phyloP scores from a whole-genome alignment of 495 filamentous ascomycete species.

The Polyplosphaeria fusca region DNA sequence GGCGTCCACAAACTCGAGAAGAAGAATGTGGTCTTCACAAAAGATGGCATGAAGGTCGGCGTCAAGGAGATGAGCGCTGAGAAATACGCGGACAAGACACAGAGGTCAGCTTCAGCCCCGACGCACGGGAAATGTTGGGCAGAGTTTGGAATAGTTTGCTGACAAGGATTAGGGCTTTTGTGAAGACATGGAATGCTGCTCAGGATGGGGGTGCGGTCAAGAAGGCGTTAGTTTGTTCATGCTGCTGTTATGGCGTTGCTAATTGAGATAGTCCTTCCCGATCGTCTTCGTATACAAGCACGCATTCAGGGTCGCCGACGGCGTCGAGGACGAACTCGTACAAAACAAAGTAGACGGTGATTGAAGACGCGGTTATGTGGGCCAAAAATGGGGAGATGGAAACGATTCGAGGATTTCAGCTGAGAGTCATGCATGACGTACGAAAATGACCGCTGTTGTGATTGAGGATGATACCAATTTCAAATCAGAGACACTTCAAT shows the following conservation, averaged over 20 bases:
- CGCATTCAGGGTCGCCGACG: too few species aligned
- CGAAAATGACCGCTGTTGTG: too few species aligned
- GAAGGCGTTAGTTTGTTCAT: constrained; percentile 6
- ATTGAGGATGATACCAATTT: too few species aligned
- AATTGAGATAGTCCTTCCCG: constrained; percentile 1
- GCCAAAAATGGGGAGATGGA: background rate
- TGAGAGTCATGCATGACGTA: too few species aligned
- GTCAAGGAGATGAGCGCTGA: constrained; percentile 73
- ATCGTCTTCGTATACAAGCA: constrained; percentile 9
- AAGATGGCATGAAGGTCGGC: constrained; percentile 78
- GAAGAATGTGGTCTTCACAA: constrained; percentile 75
- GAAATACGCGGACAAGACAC: constrained; percentile 76
- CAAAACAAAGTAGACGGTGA: background rate
- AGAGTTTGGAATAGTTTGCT: too few species aligned
- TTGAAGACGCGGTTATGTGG: background rate
- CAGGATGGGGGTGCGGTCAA: constrained; percentile 9
- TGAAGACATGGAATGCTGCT: constrained; percentile 42
- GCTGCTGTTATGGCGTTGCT: background rate
- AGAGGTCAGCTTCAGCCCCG: constrained; percentile 49
- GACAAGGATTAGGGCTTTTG: constrained; percentile 34
- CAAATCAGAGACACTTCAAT: too few species aligned
- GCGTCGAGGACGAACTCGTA: background rate
- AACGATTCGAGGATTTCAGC: background rate
- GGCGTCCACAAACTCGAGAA: constrained; percentile 74
- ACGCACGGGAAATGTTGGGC: background rate